phyloP scores from a whole-genome alignment of 805 yeast species.

The Lachancea meyersii region DNA sequence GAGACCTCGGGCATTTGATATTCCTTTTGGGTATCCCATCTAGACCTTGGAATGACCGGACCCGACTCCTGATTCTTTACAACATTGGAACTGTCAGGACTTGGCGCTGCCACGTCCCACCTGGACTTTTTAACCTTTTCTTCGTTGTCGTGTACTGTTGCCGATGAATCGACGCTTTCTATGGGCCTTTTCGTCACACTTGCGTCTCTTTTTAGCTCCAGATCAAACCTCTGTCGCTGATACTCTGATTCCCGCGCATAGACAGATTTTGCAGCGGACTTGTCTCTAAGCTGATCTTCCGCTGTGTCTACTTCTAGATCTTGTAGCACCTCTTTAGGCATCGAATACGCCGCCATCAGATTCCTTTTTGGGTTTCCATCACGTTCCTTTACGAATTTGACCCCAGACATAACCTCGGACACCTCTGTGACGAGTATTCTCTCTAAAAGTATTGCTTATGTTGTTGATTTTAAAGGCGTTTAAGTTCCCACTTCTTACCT shows the following conservation, averaged over 20 bases:
- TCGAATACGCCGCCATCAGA: slow-evolving; percentile 38
- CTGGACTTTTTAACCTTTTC: slow-evolving; percentile 5
- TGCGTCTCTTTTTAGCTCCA: slow-evolving; percentile 28
- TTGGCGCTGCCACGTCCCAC: slow-evolving; percentile 11
- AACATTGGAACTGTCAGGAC: no score
- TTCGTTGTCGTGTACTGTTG: neutral
- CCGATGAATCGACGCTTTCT: slow-evolving; percentile 11
- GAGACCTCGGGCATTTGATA: slow-evolving; percentile 51
- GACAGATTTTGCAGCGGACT: slow-evolving; percentile 24
- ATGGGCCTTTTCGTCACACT: slow-evolving; percentile 12
- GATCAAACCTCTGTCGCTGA: slow-evolving; percentile 37
- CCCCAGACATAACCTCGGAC: slow-evolving; percentile 1
- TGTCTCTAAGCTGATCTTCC: slow-evolving; percentile 23
- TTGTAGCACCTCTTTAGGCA: slow-evolving; percentile 32
- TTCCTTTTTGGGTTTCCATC: slow-evolving; percentile 11
- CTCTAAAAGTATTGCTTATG: neutral
- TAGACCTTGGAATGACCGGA: slow-evolving; percentile 18
- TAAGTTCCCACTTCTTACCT: neutral
- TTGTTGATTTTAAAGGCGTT: neutral
- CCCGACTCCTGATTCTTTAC: neutral
- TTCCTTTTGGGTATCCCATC: slow-evolving; percentile 35
- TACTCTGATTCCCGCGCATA: slow-evolving; percentile 42
- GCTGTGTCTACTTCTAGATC: slow-evolving; percentile 23
- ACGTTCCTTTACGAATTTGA: neutral
- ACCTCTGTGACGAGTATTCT: neutral